Percentiles rank a stretch among this genome's conserved stretches.
Conservation (phyloP, 441 rosid species). For the Erysimum pusillum region DNA sequence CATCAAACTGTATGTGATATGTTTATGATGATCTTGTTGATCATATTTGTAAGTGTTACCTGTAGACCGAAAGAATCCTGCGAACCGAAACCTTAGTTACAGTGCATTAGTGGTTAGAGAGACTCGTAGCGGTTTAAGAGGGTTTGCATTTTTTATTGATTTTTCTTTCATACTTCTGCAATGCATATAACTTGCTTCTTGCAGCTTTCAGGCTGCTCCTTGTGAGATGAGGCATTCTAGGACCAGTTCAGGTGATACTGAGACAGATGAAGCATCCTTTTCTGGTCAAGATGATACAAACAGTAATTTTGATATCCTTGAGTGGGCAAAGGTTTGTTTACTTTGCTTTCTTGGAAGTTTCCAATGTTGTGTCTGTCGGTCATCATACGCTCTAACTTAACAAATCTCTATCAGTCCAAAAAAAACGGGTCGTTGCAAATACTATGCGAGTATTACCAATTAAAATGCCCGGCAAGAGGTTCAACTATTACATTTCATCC, state of each 20-base stretch:
- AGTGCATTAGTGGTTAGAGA: slow-evolving; percentile 1
- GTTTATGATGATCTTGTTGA: slow-evolving; percentile 9
- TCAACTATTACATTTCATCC: slow-evolving; percentile 85
- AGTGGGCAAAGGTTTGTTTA: slow-evolving; percentile 89
- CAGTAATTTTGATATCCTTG: slow-evolving; percentile 78
- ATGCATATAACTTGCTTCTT: slow-evolving; percentile 43
- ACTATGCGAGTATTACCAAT: slow-evolving; percentile 77
- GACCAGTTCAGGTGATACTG: slow-evolving; percentile 75
- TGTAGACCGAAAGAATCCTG: slow-evolving; percentile 14
- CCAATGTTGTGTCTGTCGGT: neutral
- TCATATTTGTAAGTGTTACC: neutral
- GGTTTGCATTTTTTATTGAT: slow-evolving; percentile 10
- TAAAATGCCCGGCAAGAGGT: slow-evolving; percentile 78
- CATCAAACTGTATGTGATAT: neutral
- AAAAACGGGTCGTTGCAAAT: slow-evolving; percentile 84
- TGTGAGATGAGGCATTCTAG: slow-evolving; percentile 71
- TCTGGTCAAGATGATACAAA: slow-evolving; percentile 87
- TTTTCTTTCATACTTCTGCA: slow-evolving; percentile 15
- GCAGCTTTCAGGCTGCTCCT: slow-evolving; percentile 87
- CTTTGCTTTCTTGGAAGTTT: slow-evolving; percentile 20
- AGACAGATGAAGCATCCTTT: slow-evolving; percentile 84
- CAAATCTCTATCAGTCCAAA: slow-evolving; percentile 65
- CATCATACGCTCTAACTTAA: slow-evolving; percentile 17
- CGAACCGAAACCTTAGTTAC: slow-evolving; percentile 2
- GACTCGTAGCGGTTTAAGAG: neutral